phyloP scores from a whole-genome alignment of 2,329 filamentous ascomycete species.

The Pleomassaria siparia region DNA sequence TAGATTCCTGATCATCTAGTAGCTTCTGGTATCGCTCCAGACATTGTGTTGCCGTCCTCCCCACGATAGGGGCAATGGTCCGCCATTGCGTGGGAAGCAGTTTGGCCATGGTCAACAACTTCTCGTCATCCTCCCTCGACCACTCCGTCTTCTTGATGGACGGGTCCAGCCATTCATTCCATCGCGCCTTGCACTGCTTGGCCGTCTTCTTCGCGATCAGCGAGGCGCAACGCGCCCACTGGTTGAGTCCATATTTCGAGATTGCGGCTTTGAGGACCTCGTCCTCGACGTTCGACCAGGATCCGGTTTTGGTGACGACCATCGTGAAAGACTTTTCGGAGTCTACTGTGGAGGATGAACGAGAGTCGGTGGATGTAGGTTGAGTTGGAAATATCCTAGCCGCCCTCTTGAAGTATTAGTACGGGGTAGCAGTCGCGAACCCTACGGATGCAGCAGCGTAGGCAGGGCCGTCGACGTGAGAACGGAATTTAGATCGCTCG shows the following conservation, averaged over 20 bases:
- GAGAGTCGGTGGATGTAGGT: slow-evolving; percentile 4
- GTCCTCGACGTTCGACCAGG: slow-evolving; percentile 76
- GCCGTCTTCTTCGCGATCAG: slow-evolving; percentile 94
- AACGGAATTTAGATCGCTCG: not conserved
- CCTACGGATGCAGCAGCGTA: not conserved
- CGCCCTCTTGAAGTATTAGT: not conserved
- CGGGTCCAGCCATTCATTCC: slow-evolving; percentile 97
- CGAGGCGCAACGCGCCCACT: slow-evolving; percentile 98
- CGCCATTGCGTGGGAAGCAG: slow-evolving; percentile 99
- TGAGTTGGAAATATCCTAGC: not conserved
- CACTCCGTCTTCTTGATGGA: slow-evolving; percentile 98
- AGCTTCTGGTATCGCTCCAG: slow-evolving; percentile 96
- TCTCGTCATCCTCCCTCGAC: slow-evolving; percentile 98
- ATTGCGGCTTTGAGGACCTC: slow-evolving; percentile 86
- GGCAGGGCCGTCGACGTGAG: not conserved
- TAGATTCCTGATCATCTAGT: slow-evolving; percentile 90
- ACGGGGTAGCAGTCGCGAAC: not conserved
- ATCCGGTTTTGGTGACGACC: slow-evolving; percentile 67
- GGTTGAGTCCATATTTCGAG: slow-evolving; percentile 52
- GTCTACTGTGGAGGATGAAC: slow-evolving; percentile 5
- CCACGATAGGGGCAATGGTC: slow-evolving; percentile 95
- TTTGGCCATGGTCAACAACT: slow-evolving; percentile 92
- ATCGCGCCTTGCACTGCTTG: slow-evolving; percentile 98
- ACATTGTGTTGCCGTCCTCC: slow-evolving; percentile 94
- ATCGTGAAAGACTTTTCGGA: slow-evolving; percentile 42